Evolutionary conservation across 768 basidiomycete genomes (phyloP).

Genomic region (Hysterangium stoloniferum): DNA sequence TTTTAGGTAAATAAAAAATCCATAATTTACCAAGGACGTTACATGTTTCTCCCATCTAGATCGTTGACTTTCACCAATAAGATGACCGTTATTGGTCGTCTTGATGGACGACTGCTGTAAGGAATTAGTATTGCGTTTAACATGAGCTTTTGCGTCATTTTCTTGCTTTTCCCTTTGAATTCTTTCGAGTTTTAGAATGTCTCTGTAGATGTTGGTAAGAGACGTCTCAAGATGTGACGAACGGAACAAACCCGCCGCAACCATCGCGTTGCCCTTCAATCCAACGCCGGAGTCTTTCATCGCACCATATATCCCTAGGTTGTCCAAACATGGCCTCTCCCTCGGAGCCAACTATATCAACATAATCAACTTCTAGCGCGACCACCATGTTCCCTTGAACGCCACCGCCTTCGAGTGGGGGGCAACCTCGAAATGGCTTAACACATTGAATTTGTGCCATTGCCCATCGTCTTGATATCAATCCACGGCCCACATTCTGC

Average conservation of each 20-base stretch:
- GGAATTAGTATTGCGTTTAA: neutral
- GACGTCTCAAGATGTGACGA: conserved; percentile 3
- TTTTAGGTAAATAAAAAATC: too few species aligned
- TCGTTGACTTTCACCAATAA: neutral
- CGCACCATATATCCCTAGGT: conserved; percentile 38
- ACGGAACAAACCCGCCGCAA: conserved; percentile 52
- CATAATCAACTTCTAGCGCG: conserved; percentile 43
- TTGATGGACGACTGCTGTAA: neutral
- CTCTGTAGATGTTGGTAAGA: conserved; percentile 23
- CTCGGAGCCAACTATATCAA: conserved; percentile 36
- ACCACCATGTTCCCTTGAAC: conserved; percentile 37
- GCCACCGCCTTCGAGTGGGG: conserved; percentile 30
- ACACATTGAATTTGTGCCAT: conserved; percentile 1
- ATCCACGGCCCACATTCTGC: conserved; percentile 4
- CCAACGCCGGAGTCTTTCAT: conserved; percentile 41
- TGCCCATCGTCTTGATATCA: conserved; percentile 3
- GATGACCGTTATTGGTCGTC: neutral
- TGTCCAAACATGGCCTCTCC: conserved; percentile 42
- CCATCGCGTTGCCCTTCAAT: conserved; percentile 47
- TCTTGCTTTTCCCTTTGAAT: conserved; percentile 27
- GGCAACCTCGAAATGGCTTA: conserved; percentile 17
- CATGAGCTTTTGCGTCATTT: conserved; percentile 11
- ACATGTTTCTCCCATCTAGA: neutral
- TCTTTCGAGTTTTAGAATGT: conserved; percentile 35
- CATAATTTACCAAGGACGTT: too few species aligned